These are phyloP conservation scores for Naganishia liquefaciens DNA, from an alignment of 1,284 basidiomycete genomes.

Conservation along the genomic window DNA sequence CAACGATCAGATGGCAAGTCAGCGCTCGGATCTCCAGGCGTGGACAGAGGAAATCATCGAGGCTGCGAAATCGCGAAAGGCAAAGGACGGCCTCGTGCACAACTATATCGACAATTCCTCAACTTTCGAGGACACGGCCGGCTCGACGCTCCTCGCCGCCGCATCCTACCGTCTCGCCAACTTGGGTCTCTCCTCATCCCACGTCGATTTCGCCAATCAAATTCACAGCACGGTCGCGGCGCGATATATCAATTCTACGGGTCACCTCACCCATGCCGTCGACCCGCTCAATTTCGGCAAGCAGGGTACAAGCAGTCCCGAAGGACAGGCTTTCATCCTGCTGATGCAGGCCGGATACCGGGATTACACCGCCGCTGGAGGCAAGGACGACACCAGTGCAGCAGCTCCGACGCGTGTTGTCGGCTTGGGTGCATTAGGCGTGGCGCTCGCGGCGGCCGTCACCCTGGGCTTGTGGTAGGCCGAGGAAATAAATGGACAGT, in stretches of 20 bases:
- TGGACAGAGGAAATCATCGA: constrained; percentile 58
- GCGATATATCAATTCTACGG: constrained; percentile 53
- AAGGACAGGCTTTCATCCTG: constrained; percentile 70
- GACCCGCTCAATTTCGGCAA: constrained; percentile 63
- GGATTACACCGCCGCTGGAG: constrained; percentile 65
- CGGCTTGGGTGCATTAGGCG: constrained; percentile 8
- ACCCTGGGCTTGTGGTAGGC: constrained; percentile 5
- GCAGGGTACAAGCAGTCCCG: constrained; percentile 61
- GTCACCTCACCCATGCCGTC: constrained; percentile 70
- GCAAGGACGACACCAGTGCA: constrained; percentile 54
- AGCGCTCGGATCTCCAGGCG: constrained; percentile 52
- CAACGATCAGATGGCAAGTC: constrained; percentile 42
- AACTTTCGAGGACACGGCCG: constrained; percentile 73
- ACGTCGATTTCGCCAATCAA: constrained; percentile 42
- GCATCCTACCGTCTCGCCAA: constrained; percentile 65
- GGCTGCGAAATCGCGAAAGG: constrained; percentile 43
- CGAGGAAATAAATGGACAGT: no score
- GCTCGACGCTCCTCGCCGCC: constrained; percentile 72
- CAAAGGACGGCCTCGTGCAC: constrained; percentile 64
- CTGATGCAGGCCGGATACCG: constrained; percentile 69
- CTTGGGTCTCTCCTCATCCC: constrained; percentile 46
- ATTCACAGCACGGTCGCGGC: constrained; percentile 44
- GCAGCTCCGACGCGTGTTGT: background rate
- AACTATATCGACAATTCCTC: constrained; percentile 70
- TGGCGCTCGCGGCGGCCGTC: constrained; percentile 3